Evolutionary conservation across 1,139 yeast genomes (phyloP), one percentile per base, ranked within the genome.

Genomic region (Nakaseomyces uthaithaninus): DNA sequence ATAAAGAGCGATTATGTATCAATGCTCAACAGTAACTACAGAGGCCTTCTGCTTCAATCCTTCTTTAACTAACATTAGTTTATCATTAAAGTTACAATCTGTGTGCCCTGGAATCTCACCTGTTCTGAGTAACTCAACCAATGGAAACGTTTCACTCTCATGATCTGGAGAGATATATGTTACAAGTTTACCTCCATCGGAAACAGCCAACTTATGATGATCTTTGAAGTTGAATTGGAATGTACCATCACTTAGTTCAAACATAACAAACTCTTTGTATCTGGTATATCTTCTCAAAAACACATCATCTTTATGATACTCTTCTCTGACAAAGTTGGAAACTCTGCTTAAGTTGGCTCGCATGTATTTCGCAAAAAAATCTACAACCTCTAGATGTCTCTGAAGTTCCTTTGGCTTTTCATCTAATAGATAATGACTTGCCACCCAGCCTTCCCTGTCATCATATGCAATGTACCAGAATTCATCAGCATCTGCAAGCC

Each of bases 161-260:
- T 87, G 77, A 42, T 76, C 73, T 35, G 93, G 86, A 10, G 94
- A 83, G 43, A 89, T 79, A 53, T 86, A 86, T 27, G 94, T 85
- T 28, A 89, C 72, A 36, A 78, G 77, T 49, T 74, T 71, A 15
- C 95, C 96, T 42, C 75, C 69, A 51, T 80, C 80, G 36, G 91
- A 80, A 33, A 89, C 63, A 48, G 94, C 80, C 44, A 89, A 67
- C 64, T 91, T 91, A 64, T 83, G 89, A 58, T 91, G 98, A 64
- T 91, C 98, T 57, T 83, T 83, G 64, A 91, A 91, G 64, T 91
- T 91, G 66, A 87, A 87, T 63, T 91, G 98, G 64, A 83, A 77
- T 37, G 86, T 80, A 16, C 95, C 96, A 59, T 87, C 86, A 57
- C 94, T 85, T 68, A 91, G 67, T 62, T 86, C 94, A 66, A 93